phyloP scores from a whole-genome alignment of 352 stramenopile species.

The Globisporangium lucens region DNA sequence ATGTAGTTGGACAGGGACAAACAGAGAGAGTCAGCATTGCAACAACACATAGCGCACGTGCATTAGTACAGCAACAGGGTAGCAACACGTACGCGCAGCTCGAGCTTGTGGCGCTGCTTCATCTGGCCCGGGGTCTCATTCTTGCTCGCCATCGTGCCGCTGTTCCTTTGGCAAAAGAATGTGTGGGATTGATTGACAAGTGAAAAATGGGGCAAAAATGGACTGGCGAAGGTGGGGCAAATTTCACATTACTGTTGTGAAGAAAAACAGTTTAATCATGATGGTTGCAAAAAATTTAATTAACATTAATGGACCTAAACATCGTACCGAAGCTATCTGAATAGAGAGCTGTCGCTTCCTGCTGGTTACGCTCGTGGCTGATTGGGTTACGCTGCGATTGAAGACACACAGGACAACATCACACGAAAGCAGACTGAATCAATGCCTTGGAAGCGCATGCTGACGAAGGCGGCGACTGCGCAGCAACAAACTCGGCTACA shows the following conservation, averaged over 20 bases:
- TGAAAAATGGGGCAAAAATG: too few species aligned
- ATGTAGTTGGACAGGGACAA: not conserved
- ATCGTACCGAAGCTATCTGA: not conserved
- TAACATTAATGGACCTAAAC: too few species aligned
- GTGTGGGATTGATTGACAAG: not conserved
- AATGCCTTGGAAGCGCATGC: not conserved
- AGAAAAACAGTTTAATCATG: too few species aligned
- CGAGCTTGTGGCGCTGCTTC: conserved; percentile 87
- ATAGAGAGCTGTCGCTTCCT: not conserved
- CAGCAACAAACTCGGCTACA: not conserved
- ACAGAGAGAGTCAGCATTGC: not conserved
- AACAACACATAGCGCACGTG: too few species aligned
- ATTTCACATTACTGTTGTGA: too few species aligned
- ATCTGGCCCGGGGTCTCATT: conserved; percentile 72
- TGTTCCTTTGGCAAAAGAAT: not conserved
- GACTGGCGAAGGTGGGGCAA: too few species aligned
- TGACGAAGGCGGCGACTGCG: not conserved
- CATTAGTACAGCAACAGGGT: not conserved
- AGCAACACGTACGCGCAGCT: conserved; percentile 53
- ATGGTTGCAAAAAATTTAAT: too few species aligned
- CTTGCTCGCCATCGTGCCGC: conserved; percentile 37
- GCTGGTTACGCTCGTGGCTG: not conserved
- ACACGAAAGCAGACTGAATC: too few species aligned
- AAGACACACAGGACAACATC: not conserved
- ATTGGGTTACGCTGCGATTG: not conserved